Base-by-base conservation (phyloP, 805 yeast species). In the Starmerella scarabaei region DNA sequence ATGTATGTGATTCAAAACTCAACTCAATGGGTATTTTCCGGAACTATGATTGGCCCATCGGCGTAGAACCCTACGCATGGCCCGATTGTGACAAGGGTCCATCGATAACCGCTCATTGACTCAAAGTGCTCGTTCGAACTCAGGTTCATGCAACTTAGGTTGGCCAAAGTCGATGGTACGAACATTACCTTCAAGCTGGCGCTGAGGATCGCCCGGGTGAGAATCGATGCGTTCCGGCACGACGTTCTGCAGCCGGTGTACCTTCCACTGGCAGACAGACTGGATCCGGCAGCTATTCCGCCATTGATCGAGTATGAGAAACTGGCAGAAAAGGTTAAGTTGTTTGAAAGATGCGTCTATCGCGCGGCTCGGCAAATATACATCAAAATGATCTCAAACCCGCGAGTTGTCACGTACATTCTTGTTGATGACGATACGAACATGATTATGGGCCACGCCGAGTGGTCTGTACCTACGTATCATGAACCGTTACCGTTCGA, bases 291-390 rank as follows among this genome's bases (percentile, higher is more conserved):
- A n/a, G 36, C 16, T n/a, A 5, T 43, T 14, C 47, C 47, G 24
- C 26, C 45, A 4, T 6, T 43, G 21, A 24, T 31, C 3, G 38
- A 43, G 15, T 43, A 20, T 30, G 47, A 43, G 31, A 12, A 23
- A 12, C 33, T 43, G 34, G 14, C 16, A 14, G 27, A 18, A 14
- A 43, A 37, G 28, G 4, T 26, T 6, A 5, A 28, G 11, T 4
- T 31, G 12, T 36, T 40, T 17, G 24, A 36, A 21, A 5, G 35
- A 19, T 8, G 26, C 16, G 45, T 40, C 11, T 2, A 28, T 14
- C 14, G 6, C 3, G 3, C 21, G 12, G 29, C 41, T 16, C 35
- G 31, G 9, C 23, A 8, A 12, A 33, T 21, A 5, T 28, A 43
- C 30, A 5, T 21, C 9, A 18, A n/a, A 8, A 3, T 18, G 12